Evolutionary conservation across 176 grass and related monocot species (phyloP), one percentile per base, ranked within the genome.

Genomic region (Avena atlantica): DNA sequence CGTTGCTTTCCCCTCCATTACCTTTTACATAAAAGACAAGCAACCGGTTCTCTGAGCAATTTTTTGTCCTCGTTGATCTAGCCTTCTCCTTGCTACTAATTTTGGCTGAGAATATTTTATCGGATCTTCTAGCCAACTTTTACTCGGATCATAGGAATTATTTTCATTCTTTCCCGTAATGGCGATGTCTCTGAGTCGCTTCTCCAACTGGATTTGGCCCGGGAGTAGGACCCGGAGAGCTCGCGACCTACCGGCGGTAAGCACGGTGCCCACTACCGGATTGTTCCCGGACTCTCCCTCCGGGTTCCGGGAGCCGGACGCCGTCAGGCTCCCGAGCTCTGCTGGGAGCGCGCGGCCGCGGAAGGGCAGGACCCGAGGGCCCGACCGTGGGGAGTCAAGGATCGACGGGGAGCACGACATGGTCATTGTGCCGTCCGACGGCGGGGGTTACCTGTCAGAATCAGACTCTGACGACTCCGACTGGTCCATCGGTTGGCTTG

Each of bases 401-500:
- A 71, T 92, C 1, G 90, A 89, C 44, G 61, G 55, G 70, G 94
- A 97, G 64, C 80, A 85, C 23, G 94, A 93, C 79, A 97, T 97
- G 84, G 92, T 93, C n/a, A 87, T 97, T 70, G 88, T 97, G 34
- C 94, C 88, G 31, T 90, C 90, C 4, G 94, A 90, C 68, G 78
- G 78, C 20, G 87, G 89, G 27, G 87, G 52, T 42, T 89, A 74
- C 82, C 42, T 81, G 53, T 96, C 85, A 5, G 91, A 93, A 24
- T 89, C 92, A 0, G 92, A 88, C 72, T 96, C 91, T 0, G 94
- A 96, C 68, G 76, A 85, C 58, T 96, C 91, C 1, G 94, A 96
- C 68, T 93, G 94, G 94, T 96, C 94, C 44, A 96, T 93, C 48
- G 91, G 94, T 3, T 93, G 94, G 94, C 86, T 90, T 4, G 92